phyloP scores from a whole-genome alignment of 2,329 filamentous ascomycete genomes.

The Ophiosphaerella narmari region DNA sequence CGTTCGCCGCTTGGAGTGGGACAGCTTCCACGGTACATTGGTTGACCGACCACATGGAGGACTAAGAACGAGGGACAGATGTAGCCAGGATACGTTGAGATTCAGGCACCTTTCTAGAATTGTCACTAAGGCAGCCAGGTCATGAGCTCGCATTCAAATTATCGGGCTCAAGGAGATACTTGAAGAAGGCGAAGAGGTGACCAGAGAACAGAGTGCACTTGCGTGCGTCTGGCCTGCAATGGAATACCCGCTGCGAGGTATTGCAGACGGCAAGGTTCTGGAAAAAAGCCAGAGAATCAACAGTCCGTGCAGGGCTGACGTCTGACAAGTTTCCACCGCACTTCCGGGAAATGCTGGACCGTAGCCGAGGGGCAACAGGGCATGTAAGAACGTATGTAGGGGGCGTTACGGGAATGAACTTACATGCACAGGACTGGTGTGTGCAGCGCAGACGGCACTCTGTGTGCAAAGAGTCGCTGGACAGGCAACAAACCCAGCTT shows the following conservation, averaged over 20 bases:
- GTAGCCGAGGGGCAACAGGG: slow-evolving; percentile 40
- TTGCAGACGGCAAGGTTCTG: slow-evolving; percentile 42
- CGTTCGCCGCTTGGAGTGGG: slow-evolving; percentile 33
- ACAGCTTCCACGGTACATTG: slow-evolving; percentile 39
- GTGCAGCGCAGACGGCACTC: slow-evolving; percentile 37
- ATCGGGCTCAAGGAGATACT: slow-evolving; percentile 39
- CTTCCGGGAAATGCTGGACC: slow-evolving; percentile 39
- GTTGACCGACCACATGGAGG: slow-evolving; percentile 38
- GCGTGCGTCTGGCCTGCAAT: slow-evolving; percentile 42
- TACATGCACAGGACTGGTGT: slow-evolving; percentile 33
- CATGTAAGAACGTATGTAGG: slow-evolving; percentile 29
- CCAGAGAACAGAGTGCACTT: slow-evolving; percentile 37
- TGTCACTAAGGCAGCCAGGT: slow-evolving; percentile 37
- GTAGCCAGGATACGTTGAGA: slow-evolving; percentile 29
- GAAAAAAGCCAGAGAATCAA: slow-evolving; percentile 40
- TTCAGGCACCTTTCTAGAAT: slow-evolving; percentile 32
- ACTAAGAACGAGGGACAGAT: slow-evolving; percentile 36
- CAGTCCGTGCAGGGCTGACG: slow-evolving; percentile 47
- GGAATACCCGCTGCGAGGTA: slow-evolving; percentile 38
- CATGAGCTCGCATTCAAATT: slow-evolving; percentile 38
- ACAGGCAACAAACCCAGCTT: slow-evolving; percentile 26
- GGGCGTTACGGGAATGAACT: slow-evolving; percentile 26
- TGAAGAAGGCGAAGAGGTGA: slow-evolving; percentile 28
- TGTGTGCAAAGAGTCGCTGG: slow-evolving; percentile 30
- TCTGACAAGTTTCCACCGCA: slow-evolving; percentile 37